Conservation (phyloP, 352 stramenopile genomes). For the Phytopythium sindhum region DNA sequence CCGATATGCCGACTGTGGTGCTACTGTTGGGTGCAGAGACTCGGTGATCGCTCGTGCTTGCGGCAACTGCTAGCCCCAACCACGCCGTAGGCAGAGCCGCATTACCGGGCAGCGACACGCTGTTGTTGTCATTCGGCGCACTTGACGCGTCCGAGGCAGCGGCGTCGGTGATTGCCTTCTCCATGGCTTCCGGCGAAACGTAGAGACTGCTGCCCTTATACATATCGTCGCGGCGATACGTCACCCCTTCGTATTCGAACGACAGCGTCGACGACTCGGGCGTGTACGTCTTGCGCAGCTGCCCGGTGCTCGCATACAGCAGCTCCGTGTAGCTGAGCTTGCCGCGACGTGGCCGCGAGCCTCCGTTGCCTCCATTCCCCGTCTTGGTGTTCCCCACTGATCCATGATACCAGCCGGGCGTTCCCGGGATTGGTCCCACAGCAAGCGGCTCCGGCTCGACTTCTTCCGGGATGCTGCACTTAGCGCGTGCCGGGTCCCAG, state of each 20-base stretch:
- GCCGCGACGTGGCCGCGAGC: constrained; percentile 41
- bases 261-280: constrained; percentile 69
- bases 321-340: constrained; percentile 85
- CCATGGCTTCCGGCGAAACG: constrained; percentile 40
- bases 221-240: constrained; percentile 73
- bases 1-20: constrained; percentile 1
- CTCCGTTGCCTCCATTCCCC: constrained; percentile 9
- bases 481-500: constrained; percentile 85
- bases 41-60: neutral
- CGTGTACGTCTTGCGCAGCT: constrained; percentile 82
- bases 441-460: constrained; percentile 68
- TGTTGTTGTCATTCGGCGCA: neutral
- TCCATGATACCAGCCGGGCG: constrained; percentile 57
- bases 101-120: neutral
- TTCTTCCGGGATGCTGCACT: constrained; percentile 71
- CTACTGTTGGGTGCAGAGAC: neutral
- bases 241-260: constrained; percentile 71
- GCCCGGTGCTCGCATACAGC: constrained; percentile 73
- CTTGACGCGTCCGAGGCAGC: neutral
- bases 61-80: neutral
- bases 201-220: constrained; percentile 86
- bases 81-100: neutral
- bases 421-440: constrained; percentile 37
- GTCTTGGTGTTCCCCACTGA: constrained; percentile 13
- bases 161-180: constrained; percentile 4